Evolutionary conservation across 2,329 filamentous ascomycete species (phyloP).

Genomic region (Colletotrichum liriopes): DNA sequence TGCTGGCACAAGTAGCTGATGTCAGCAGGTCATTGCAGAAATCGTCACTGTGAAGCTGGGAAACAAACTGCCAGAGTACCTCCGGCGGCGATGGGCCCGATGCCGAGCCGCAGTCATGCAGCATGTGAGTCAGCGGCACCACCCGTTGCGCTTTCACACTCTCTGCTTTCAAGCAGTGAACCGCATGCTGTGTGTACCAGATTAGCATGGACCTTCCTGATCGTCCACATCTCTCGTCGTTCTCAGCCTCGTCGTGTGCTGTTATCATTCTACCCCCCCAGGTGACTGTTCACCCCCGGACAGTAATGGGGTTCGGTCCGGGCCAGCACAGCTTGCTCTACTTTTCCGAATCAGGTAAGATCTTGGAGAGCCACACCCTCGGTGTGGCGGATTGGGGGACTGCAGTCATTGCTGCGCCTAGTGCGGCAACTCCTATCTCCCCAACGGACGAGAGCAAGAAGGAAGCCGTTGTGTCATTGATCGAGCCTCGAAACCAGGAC

Average conservation of each 20-base stretch:
- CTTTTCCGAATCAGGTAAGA: conserved; percentile 51
- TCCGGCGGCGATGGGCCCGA: no score
- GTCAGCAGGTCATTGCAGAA: no score
- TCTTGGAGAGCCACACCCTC: conserved; percentile 58
- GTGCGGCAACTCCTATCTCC: neutral
- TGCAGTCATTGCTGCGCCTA: neutral
- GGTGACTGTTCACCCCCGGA: conserved; percentile 56
- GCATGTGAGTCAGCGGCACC: no score
- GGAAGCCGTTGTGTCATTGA: neutral
- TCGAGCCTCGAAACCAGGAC: neutral
- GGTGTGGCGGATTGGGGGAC: conserved; percentile 16
- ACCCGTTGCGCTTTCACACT: no score
- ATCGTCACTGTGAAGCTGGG: no score
- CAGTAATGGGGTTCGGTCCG: conserved; percentile 52
- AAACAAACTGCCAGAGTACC: no score
- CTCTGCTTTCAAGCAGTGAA: no score
- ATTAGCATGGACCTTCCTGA: conserved; percentile 54
- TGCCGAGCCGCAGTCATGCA: no score
- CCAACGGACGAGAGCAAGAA: neutral
- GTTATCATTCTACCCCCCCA: conserved; percentile 57
- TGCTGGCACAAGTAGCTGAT: no score
- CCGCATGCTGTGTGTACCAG: conserved; percentile 43
- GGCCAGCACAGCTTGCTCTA: conserved; percentile 56
- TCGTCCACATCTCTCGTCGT: conserved; percentile 51
- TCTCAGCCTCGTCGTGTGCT: conserved; percentile 53